phyloP scores from a whole-genome alignment of 805 yeast genomes.

The Blastobotrys terrestris region DNA sequence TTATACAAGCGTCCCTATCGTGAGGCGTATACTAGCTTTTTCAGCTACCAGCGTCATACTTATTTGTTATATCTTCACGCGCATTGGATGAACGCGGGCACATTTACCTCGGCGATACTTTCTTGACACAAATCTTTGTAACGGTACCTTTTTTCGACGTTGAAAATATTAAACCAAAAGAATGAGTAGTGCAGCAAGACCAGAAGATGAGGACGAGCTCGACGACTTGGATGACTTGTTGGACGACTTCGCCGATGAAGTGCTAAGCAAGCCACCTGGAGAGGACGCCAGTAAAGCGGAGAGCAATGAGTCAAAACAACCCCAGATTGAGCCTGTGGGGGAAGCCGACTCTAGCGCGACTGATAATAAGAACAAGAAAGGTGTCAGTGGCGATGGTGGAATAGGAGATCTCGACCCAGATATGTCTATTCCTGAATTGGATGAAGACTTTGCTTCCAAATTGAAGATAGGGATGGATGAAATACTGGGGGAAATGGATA shows the following conservation, averaged over 20 bases:
- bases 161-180: not conserved
- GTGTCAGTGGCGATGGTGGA: not conserved
- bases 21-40: too few species aligned
- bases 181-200: not conserved
- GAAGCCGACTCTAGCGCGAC: not conserved
- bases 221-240: slow-evolving; percentile 43
- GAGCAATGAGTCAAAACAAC: not conserved
- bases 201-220: slow-evolving; percentile 23
- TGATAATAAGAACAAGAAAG: not conserved
- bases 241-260: slow-evolving; percentile 76
- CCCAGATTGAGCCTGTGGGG: slow-evolving; percentile 4
- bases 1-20: too few species aligned
- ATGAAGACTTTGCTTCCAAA: slow-evolving; percentile 34
- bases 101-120: not conserved
- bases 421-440: slow-evolving; percentile 27
- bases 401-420: slow-evolving; percentile 6
- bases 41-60: too few species aligned
- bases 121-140: too few species aligned
- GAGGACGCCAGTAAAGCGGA: slow-evolving; percentile 3
- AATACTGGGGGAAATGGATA: slow-evolving; percentile 42
- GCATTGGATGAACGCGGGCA: not conserved
- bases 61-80: not conserved
- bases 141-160: too few species aligned
- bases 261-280: slow-evolving; percentile 58
- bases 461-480: slow-evolving; percentile 37